phyloP scores from a whole-genome alignment of 164 flowering plant genomes.

The Dillenia suffruticosa region DNA sequence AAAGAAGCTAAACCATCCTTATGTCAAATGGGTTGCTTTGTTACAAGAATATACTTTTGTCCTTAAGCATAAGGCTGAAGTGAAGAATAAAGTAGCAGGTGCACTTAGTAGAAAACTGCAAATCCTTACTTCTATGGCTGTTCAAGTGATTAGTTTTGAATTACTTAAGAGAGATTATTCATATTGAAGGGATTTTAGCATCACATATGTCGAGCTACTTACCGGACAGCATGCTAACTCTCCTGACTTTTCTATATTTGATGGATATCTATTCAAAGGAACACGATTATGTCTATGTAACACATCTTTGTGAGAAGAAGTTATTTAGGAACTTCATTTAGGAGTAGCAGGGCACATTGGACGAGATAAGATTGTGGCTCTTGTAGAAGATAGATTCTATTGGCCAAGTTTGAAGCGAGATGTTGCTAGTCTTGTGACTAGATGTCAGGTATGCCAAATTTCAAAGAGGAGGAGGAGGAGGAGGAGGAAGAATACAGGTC shows the following conservation, averaged over 20 bases:
- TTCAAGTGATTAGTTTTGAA: constrained; percentile 2
- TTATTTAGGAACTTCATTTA: not conserved
- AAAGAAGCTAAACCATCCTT: too few relatives aligned
- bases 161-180: not conserved
- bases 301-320: not conserved
- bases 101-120: not conserved
- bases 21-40: too few relatives aligned
- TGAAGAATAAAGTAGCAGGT: constrained; percentile 2
- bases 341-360: constrained; percentile 8
- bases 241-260: not conserved
- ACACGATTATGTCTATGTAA: not conserved
- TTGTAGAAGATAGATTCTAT: not conserved
- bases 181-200: constrained; percentile 2
- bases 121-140: not conserved
- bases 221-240: not conserved
- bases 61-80: constrained; percentile 2
- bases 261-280: constrained; percentile 5
- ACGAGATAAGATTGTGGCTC: constrained; percentile 2
- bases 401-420: constrained; percentile 1
- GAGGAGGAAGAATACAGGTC: constrained; percentile 2
- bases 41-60: too few relatives aligned
- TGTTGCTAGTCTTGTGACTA: not conserved
- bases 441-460: not conserved
- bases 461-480: constrained; percentile 5
- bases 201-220: not conserved